These are phyloP conservation scores for Lenwebbia sp. DNA, from an alignment of 345 rosid species.

Conservation along the genomic window DNA sequence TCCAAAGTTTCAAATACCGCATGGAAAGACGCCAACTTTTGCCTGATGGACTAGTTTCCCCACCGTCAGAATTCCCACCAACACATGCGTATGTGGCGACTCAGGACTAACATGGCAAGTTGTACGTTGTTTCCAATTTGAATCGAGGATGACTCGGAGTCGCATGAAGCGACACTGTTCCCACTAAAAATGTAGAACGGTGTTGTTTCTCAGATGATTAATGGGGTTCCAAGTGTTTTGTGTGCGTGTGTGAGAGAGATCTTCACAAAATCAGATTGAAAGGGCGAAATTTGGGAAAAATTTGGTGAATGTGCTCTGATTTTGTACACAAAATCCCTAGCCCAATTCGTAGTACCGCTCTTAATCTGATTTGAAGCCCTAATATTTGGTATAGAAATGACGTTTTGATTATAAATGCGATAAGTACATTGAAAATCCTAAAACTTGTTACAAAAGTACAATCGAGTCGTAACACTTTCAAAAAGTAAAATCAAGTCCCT, in stretches of 20 bases:
- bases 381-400: too few species aligned
- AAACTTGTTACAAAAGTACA: too few species aligned
- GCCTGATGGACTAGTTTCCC: too few species aligned
- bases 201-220: background rate
- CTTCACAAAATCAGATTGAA: background rate
- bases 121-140: background rate
- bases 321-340: background rate
- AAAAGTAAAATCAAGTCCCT: too few species aligned
- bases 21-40: too few species aligned
- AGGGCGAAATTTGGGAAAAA: background rate
- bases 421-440: too few species aligned
- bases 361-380: background rate
- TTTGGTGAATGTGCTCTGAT: background rate
- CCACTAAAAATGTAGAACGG: background rate
- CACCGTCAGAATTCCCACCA: too few species aligned
- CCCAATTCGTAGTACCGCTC: background rate
- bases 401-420: too few species aligned
- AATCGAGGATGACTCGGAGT: background rate
- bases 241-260: background rate
- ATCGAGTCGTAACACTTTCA: too few species aligned
- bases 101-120: too few species aligned
- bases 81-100: too few species aligned
- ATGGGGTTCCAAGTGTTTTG: background rate
- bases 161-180: fast-evolving
- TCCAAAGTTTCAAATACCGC: too few species aligned